Conservation (phyloP, 495 filamentous ascomycete species). For the Physcia stellaris region DNA sequence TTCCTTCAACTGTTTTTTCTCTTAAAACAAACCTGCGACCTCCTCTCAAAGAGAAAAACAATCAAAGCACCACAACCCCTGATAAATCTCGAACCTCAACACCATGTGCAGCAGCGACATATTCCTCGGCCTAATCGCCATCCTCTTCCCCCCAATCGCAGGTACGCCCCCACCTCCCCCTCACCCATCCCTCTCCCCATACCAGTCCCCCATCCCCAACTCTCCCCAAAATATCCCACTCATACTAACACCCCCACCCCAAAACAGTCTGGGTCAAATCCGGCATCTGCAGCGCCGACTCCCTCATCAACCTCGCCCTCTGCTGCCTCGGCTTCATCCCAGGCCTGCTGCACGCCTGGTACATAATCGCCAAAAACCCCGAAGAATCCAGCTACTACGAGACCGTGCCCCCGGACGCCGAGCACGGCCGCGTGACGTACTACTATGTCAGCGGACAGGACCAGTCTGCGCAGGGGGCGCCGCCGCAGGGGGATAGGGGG, state of each 20-base stretch:
- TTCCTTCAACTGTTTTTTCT: too few relatives aligned
- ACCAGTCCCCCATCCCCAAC: slow-evolving; percentile 8
- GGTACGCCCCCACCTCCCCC: slow-evolving; percentile 42
- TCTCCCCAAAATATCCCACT: slow-evolving; percentile 5
- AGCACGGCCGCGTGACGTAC: slow-evolving; percentile 45
- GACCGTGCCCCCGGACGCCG: slow-evolving; percentile 47
- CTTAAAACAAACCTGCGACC: too few relatives aligned
- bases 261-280: slow-evolving; percentile 82
- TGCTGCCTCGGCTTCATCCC: slow-evolving; percentile 81
- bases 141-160: slow-evolving; percentile 87
- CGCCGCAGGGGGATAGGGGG: neutral
- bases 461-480: slow-evolving; percentile 2
- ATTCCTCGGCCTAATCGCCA: slow-evolving; percentile 75
- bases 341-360: slow-evolving; percentile 90
- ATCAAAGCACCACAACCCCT: too few relatives aligned
- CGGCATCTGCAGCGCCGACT: slow-evolving; percentile 87
- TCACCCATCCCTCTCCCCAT: slow-evolving; percentile 10
- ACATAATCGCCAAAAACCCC: slow-evolving; percentile 88
- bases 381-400: slow-evolving; percentile 46
- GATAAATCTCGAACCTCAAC: too few relatives aligned
- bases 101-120: slow-evolving; percentile 40
- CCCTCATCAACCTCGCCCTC: slow-evolving; percentile 87
- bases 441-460: slow-evolving; percentile 42
- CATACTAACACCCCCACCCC: slow-evolving; percentile 11
- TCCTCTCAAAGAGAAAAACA: too few relatives aligned